Evolutionary conservation across 805 yeast species (phyloP), one percentile per base, ranked within the genome.

Genomic region (Candida germanica): DNA sequence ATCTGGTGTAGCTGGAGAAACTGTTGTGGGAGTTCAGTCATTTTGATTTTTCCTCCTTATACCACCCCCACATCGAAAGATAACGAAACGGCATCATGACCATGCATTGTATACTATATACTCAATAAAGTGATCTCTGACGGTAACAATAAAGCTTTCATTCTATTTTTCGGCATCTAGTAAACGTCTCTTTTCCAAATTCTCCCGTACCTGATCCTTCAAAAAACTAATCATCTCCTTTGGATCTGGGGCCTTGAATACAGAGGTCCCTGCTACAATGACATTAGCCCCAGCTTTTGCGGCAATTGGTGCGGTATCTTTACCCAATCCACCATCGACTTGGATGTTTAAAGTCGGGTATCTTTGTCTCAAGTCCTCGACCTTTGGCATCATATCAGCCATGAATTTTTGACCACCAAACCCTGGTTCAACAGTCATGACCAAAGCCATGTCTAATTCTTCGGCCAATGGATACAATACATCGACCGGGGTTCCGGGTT

Each of bases 381-480:
- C 98, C 64, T 91, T 91, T 44, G 94, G 87, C 98, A 93, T 89
- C 96, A 91, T 89, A 40, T 79, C 86, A 13, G 79, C 67, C 96
- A 87, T 88, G 70, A 93, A 93, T 60, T 83, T 84, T 66, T 93
- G 98, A 30, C 98, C 98, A 15, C 98, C 98, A 58, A 93, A 91
- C 0, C 98, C 98, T 10, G 98, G 98, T 66, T 93, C 98, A 23
- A 93, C 98, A 2, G 98, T 93, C 98, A 91, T 93, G 28, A 93
- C 83, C 40, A 93, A 71, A n/a, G 87, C 89, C 96, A 91, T 87
- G 59, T 93, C 98, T 48, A 91, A 70, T 38, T 76, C 67, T 31
- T 81, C 82, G 17, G 82, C 91, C 42, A 86, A 64, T 19, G 86
- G 89, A 51, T 70, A 80, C 28, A 89, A 72, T 3, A 77, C 95